These are phyloP conservation scores for Ilyonectria destructans DNA, from an alignment of 2,329 filamentous ascomycete genomes.

Conservation along the genomic window DNA sequence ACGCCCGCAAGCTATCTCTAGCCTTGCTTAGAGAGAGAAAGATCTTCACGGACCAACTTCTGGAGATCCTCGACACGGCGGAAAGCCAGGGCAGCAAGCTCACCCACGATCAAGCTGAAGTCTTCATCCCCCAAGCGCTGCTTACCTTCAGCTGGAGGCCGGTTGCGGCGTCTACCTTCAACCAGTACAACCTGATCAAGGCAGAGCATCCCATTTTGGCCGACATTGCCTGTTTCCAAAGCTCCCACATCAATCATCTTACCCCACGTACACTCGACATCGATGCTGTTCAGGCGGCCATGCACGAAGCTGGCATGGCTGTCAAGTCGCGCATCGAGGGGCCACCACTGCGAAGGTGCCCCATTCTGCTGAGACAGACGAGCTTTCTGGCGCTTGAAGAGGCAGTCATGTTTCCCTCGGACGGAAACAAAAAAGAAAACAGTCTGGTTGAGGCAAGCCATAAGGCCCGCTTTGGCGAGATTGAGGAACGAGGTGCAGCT, in stretches of 20 bases:
- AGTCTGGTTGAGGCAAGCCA: too few relatives aligned
- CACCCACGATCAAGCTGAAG: constrained; percentile 1
- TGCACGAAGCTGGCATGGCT: constrained; percentile 58
- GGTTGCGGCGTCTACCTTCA: background rate
- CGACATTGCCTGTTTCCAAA: constrained; percentile 59
- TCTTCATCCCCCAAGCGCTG: constrained; percentile 31
- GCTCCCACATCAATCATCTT: constrained; percentile 67
- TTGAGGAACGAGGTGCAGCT: too few relatives aligned
- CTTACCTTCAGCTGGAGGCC: constrained; percentile 24
- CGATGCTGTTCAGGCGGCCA: constrained; percentile 59
- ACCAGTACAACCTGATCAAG: constrained; percentile 2
- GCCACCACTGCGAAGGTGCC: constrained; percentile 59
- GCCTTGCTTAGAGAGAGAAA: constrained; percentile 11
- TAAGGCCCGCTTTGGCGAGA: too few relatives aligned
- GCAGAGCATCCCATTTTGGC: constrained; percentile 58
- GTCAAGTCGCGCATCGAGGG: constrained; percentile 67
- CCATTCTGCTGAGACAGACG: constrained; percentile 66
- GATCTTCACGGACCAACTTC: constrained; percentile 31
- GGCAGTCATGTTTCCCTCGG: constrained; percentile 55
- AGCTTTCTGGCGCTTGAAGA: constrained; percentile 68
- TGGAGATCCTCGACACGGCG: constrained; percentile 57
- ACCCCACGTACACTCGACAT: constrained; percentile 67
- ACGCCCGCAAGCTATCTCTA: background rate
- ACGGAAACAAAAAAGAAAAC: too few relatives aligned
- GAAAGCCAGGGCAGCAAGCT: constrained; percentile 40